Evolutionary conservation across 2,329 filamentous ascomycete genomes (phyloP), one percentile per base, ranked within the genome.

Genomic region (Nemania abortiva): DNA sequence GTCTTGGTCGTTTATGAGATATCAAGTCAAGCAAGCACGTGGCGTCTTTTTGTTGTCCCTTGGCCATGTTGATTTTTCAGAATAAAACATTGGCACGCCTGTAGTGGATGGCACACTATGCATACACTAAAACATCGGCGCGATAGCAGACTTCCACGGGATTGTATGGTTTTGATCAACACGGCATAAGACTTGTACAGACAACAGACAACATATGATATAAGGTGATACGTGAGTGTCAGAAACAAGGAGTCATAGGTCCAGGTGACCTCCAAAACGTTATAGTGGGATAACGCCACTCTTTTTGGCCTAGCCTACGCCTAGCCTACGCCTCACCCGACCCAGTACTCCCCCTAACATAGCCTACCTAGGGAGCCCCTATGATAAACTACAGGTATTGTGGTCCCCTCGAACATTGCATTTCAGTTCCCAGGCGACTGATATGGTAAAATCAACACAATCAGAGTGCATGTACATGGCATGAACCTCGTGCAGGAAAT

Each of bases 181-280:
- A 9, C 11, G 34, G 34, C 34, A 37, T 37, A 6, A 37, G 7
- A 37, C 34, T 37, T 11, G 34, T 37, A 11, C 11, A 27, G 24
- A 37, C 34, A 37, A 37, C 34, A 37, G 7, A 37, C 7, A 42
- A 53, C 56, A 58, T 58, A 58, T 58, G 39, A 58, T 47, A 47
- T 31, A 27, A 7, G 24, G 39, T 37, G 34, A 11, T 37, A 37
- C 34, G 34, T 37, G 34, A 37, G 20, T 58, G 22, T 24, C 37
- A 9, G 22, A 45, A 42, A 7, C 18, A 37, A 27, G 24, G 20
- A 56, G 54, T 45, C 18, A 45, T 13, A 42, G 15, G 13, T 9
- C 39, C 39, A 15, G 39, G 39, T 42, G 39, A 42, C 39, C 24
- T 27, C 24, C 39, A 42, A 2, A 42, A 18, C 9, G 56, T 24